phyloP scores from a whole-genome alignment of 345 rosid species.

The Hibiscus mutabilis region DNA sequence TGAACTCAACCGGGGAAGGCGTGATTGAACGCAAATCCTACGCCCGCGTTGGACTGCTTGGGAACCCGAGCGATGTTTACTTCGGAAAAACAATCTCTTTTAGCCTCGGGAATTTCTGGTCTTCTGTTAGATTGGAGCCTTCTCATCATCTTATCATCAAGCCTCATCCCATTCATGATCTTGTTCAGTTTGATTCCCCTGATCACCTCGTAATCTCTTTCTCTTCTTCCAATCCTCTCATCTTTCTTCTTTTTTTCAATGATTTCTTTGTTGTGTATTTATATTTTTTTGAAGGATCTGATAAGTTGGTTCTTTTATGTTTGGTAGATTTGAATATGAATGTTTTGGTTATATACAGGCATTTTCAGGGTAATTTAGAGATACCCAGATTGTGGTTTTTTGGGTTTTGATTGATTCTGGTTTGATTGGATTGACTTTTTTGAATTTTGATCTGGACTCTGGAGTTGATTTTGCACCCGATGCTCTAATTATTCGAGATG shows the following conservation, averaged over 20 bases:
- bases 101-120: conserved; percentile 66
- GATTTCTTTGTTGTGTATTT: background rate
- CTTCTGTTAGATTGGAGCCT: conserved; percentile 56
- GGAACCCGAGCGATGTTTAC: conserved; percentile 80
- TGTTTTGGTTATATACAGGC: background rate
- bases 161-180: conserved; percentile 78
- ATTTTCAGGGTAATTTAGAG: background rate
- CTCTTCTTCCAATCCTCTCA: background rate
- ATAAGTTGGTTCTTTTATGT: background rate
- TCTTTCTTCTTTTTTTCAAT: background rate
- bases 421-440: background rate
- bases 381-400: background rate
- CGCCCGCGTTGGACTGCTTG: conserved; percentile 63
- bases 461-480: background rate
- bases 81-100: conserved; percentile 62
- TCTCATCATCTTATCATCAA: conserved; percentile 56
- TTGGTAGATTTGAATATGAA: background rate
- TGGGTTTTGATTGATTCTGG: background rate
- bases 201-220: conserved; percentile 46
- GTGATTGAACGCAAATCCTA: conserved; percentile 46
- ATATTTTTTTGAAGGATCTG: background rate
- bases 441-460: background rate
- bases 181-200: conserved; percentile 59
- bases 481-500: background rate
- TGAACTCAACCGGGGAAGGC: background rate